Evolutionary conservation across 2,329 filamentous ascomycete species (phyloP), one percentile per base, ranked within the genome.

Genomic region (Aspergillus puulaauensis): DNA sequence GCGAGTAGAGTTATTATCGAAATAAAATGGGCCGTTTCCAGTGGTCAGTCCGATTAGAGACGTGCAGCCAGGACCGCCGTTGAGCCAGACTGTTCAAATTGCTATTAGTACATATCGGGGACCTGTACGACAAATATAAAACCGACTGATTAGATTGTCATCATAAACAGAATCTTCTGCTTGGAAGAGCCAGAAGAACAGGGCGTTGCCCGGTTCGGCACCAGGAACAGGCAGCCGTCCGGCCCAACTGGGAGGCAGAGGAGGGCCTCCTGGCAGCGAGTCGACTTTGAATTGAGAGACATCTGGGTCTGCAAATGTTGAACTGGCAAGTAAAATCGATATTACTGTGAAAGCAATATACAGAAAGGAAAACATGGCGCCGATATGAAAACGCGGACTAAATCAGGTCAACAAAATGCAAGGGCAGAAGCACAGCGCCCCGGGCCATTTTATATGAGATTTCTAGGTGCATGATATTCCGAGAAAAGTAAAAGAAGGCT

Each of bases 121-220:
- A n/a, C 7, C 6, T 37, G 12, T 11, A 44, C 27, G 9, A 63
- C 3, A 9, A 35, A n/a, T 14, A 8, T 2, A 33, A 40, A 37
- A 62, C 71, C 57, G 31, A 74, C 73, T 68, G 52, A 75, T 74
- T 5, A 75, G 52, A 21, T 73, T 67, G 19, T 74, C 67, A 58
- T 73, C 64, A 15, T 73, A 69, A 8, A 46, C 46, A 7, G 48
- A 23, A 21, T 71, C 58, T 56, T 75, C 71, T 17, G 71, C 53
- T 52, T 72, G 59, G 53, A 75, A 72, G 3, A 75, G 60, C 72
- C 72, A 75, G 48, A 75, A 76, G 54, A 76, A 76, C 15, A 75
- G 58, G 11, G 67, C 58, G 46, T 73, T 73, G 15, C 68, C 72
- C 11, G 61, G 41, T 12, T 65, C 51, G 7, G 58, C 58, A 6